Evolutionary conservation across 805 yeast species (phyloP), one percentile per base, ranked within the genome.

Genomic region (Kodamaea sagamina): DNA sequence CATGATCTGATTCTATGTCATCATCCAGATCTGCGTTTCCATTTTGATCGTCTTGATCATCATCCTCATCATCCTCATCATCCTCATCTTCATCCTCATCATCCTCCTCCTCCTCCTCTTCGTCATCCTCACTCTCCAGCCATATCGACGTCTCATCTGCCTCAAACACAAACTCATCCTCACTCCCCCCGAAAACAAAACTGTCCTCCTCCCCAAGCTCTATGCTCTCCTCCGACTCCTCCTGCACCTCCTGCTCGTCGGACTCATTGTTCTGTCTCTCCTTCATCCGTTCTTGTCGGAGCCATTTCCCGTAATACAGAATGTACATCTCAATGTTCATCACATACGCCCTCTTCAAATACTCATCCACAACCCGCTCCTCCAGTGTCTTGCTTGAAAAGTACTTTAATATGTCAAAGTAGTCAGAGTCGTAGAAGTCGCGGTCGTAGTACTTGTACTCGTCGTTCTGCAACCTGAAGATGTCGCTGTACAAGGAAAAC

Each of bases 281-380:
- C 13, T 26, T 18, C 13, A 36, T 5, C 31, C 28, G 22, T 12
- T 25, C 39, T n/a, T 36, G 31, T 15, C 31, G 32, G 19, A 40
- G 38, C 9, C 16, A 28, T 18, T 25, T 28, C 6, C 41, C 19
- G 12, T 28, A 38, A 11, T 38, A 38, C 16, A 38, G 35, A 24
- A 38, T 38, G 29, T 54, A 53, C 40, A 52, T 49, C n/a, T 49
- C 56, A 5, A 54, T 46, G 39, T 60, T 59, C 54, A 59, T 48
- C n/a, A 54, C 32, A 27, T 53, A 36, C 41, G 41, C 49, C 43
- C 42, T 34, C 36, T 43, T 48, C 25, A 43, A 36, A 43, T 36
- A 44, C 32, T 37, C 43, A 13, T 47, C 48, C 17, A 48, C 12
- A 19, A 31, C 38, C 17, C 43, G 34, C 18, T 39, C 39, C 17